Evolutionary conservation across 129 eudicot species (phyloP).

Genomic region (sunflower (Helianthus annuus)): HanXRQr2.0-SUNRISE NC_035434.2:16637365-16637864

Average conservation of each 20-base stretch:
- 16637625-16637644: not conserved
- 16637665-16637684: not conserved
- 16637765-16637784: slow-evolving; percentile 61
- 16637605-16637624: not conserved
- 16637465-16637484: no score
- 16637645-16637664: not conserved
- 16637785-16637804: slow-evolving; percentile 49
- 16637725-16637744: slow-evolving; percentile 19
- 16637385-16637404: no score
- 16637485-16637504: no score
- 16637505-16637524: no score
- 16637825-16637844: slow-evolving; percentile 42
- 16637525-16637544: no score
- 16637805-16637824: slow-evolving; percentile 59
- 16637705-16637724: not conserved
- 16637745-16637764: slow-evolving; percentile 42
- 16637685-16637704: not conserved
- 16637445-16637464: no score
- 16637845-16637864: slow-evolving; percentile 47
- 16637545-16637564: no score
- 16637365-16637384: no score
- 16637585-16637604: no score
- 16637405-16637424: no score
- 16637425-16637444: no score
- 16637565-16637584: no score